Base-by-base conservation (phyloP, 176 grass and related monocot genomes). In the Stipa capillata region DNA sequence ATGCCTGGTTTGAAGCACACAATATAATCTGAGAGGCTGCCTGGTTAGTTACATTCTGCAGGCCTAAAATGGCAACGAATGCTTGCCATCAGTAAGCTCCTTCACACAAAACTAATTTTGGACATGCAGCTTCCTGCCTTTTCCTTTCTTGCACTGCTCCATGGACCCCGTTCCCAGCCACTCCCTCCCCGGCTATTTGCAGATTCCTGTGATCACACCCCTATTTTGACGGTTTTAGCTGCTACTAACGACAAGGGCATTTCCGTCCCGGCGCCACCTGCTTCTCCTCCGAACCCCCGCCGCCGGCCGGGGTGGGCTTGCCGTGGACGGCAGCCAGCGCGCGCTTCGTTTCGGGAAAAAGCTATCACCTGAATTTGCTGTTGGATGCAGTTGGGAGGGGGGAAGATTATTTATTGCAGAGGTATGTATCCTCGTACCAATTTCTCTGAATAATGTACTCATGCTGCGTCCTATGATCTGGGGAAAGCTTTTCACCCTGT, bases 281-380 rank as follows among this genome's bases (percentile, higher is more conserved):
- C 31, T n/a, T 28, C 9, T 48, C 50, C n/a, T 15, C 59, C 69
- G 28, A 33, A 13, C 65, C 51, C 67, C 40, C 74, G 80, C 80
- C 80, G 74, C 66, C 40, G 66, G 80, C 80, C 86, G 74, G 74
- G 62, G 69, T 80, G 77, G 76, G 37, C 73, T 17, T 17, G 66
- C 66, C 66, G 66, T 9, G 66, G 66, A 69, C 66, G 66, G 24
- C 65, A 9, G 24, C 65, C 65, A 29, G 0, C 65, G 41, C 65
- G 23, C 15, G 32, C 17, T 34, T 34, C 58, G 1, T 62, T 18
- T 14, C 33, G 7, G 32, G 66, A 42, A 69, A 48, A 69, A n/a
- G n/a, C n/a, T n/a, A n/a, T n/a, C n/a, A n/a, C 7, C 66, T 6
- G 0, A 48, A 27, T 69, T 15, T 47, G 28, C 66, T 20, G 66